Conservation (phyloP, 495 filamentous ascomycete genomes). For the Neurospora sp. region DNA sequence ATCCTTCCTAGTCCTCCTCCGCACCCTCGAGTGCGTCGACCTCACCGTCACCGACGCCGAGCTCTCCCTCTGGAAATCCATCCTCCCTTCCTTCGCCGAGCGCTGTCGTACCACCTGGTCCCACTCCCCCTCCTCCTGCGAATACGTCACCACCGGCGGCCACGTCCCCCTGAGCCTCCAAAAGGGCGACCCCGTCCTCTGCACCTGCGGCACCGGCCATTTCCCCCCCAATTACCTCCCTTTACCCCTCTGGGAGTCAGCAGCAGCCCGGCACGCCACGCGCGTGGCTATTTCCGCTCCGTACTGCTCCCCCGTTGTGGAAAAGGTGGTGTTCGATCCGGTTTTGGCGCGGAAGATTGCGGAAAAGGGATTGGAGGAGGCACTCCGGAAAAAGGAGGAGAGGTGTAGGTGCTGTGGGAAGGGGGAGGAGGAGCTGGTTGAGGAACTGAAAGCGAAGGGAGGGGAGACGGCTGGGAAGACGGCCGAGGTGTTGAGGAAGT, state of each 20-base stretch:
- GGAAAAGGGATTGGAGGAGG: neutral
- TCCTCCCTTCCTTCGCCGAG: constrained; percentile 39
- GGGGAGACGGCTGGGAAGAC: neutral
- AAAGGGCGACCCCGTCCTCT: constrained; percentile 20
- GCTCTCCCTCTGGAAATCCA: constrained; percentile 39
- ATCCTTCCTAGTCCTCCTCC: constrained; percentile 19
- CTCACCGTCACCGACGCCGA: constrained; percentile 33
- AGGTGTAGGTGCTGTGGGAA: constrained; percentile 21
- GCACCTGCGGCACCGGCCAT: constrained; percentile 25
- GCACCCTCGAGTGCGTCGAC: constrained; percentile 13
- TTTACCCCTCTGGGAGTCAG: constrained; percentile 24
- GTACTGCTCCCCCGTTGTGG: constrained; percentile 21
- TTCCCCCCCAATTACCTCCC: constrained; percentile 19
- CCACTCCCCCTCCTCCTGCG: constrained; percentile 33
- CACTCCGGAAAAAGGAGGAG: neutral
- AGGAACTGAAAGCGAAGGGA: neutral
- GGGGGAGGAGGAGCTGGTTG: constrained; percentile 7
- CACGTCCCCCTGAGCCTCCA: constrained; percentile 19
- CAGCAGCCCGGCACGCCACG: constrained; percentile 10
- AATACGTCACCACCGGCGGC: constrained; percentile 28
- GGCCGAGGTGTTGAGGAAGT: constrained; percentile 13
- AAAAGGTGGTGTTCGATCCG: constrained; percentile 15
- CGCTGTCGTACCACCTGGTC: constrained; percentile 43
- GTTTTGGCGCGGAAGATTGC: neutral
- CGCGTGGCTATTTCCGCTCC: constrained; percentile 28